Evolutionary conservation across 257 asterid genomes (phyloP), one percentile per base, ranked within the genome.

Genomic region (Capsicum chinense): DNA sequence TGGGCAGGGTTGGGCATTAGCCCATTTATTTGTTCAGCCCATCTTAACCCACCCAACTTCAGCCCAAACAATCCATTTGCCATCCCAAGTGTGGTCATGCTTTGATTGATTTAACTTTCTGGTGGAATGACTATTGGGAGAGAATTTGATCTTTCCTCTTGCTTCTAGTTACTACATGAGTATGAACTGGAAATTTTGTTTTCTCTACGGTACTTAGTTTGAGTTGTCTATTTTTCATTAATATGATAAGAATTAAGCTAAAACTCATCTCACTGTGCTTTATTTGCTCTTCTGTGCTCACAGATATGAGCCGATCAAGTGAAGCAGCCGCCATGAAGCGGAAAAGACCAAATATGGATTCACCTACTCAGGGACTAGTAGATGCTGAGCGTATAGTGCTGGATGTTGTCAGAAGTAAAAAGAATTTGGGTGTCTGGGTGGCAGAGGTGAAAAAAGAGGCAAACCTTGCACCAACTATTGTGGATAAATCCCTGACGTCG

Each of bases 331-430:
- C 87, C 60, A 63, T 63, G 62, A 92, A 93, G 90, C 87, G 94
- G 85, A 89, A 85, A 88, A 90, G 93, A 83, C 88, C 90, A 50
- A 93, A 84, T 44, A 3, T 88, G 14, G 85, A 56, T 70, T 83
- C 89, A 6, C 84, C 85, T 44, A 52, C 5, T 83, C 83, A 62
- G 0, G 84, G 87, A 48, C 88, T 90, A n/a, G 64, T 48, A 0
- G 90, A 87, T 48, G 88, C 88, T 9, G 97, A 93, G 19, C 86
- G 59, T 33, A 83, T 76, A 5, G 87, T 94, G 79, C 91, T 93
- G 79, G 67, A 81, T 17, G 56, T 85, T 86, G 91, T 92, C 70
- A 86, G 81, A 79, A 84, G 87, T 52, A 89, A 66, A 85, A 76
- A 54, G 69, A 88, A 86, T 56, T 54, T 62, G 56, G 98, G 93